These are phyloP conservation scores for Fagopyrum homotropicum DNA, from an alignment of 148 eudicot species.

Conservation along the genomic window DNA sequence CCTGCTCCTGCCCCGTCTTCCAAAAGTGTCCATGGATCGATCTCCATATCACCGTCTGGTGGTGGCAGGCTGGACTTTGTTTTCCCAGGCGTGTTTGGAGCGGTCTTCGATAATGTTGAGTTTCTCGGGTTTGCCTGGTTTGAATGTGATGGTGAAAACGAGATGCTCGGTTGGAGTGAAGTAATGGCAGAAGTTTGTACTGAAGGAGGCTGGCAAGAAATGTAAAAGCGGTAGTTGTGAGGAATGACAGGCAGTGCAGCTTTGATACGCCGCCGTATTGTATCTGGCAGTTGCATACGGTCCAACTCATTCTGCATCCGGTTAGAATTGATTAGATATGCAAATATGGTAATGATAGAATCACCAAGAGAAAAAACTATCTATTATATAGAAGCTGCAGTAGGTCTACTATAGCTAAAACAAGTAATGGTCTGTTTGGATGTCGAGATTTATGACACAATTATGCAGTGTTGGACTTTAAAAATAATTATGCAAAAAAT, in stretches of 20 bases:
- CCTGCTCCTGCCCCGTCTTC: slow-evolving; percentile 86
- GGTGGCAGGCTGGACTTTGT: slow-evolving; percentile 37
- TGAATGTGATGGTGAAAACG: slow-evolving; percentile 26
- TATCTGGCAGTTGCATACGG: slow-evolving; percentile 74
- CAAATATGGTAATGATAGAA: background rate
- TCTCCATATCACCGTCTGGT: slow-evolving; percentile 51
- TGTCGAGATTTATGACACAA: too few species aligned
- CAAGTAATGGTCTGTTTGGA: background rate
- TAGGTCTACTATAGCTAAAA: background rate
- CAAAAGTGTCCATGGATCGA: slow-evolving; percentile 87
- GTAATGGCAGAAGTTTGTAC: slow-evolving; percentile 47
- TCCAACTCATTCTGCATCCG: slow-evolving; percentile 72
- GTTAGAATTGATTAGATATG: background rate
- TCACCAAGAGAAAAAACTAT: background rate
- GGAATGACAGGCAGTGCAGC: slow-evolving; percentile 75
- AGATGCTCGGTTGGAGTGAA: slow-evolving; percentile 48
- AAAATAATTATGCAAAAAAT: too few species aligned
- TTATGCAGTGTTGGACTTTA: too few species aligned
- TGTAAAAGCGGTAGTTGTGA: slow-evolving; percentile 29
- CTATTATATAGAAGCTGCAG: background rate
- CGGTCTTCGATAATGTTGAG: slow-evolving; percentile 19
- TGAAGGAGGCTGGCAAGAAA: slow-evolving; percentile 69
- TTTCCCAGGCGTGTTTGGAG: slow-evolving; percentile 35
- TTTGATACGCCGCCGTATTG: slow-evolving; percentile 77
- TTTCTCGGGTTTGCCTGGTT: slow-evolving; percentile 40